phyloP scores from a whole-genome alignment of 345 rosid species.

The Syzygium jambos region DNA sequence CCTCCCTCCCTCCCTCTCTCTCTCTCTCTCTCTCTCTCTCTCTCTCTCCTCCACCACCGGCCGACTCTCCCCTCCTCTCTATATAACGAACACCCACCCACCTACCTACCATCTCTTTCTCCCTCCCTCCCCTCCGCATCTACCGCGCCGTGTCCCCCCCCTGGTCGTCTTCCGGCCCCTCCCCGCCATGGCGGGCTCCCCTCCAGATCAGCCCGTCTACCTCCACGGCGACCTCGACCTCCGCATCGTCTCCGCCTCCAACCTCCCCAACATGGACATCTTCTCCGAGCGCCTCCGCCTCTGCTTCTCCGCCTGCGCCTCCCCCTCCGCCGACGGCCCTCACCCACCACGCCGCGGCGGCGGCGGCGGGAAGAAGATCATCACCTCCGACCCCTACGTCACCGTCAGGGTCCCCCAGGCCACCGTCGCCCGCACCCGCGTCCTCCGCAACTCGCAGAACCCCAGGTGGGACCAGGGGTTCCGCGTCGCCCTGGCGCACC shows the following conservation, averaged over 20 bases:
- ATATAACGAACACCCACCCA: neutral
- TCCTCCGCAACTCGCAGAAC: conserved; percentile 49
- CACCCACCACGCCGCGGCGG: neutral
- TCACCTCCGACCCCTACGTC: conserved; percentile 86
- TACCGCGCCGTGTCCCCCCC: neutral
- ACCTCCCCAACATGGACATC: conserved; percentile 78
- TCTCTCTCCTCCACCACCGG: neutral
- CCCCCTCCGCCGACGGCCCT: neutral
- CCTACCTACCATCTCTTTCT: too few species aligned
- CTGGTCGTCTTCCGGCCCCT: neutral
- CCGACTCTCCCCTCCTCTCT: neutral
- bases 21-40: too few species aligned
- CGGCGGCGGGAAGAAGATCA: conserved; percentile 18
- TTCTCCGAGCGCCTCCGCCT: conserved; percentile 46
- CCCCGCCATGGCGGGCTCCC: neutral
- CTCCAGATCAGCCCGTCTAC: conserved; percentile 1
- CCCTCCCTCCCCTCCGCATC: too few species aligned
- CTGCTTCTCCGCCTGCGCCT: conserved; percentile 32
- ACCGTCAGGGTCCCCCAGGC: conserved; percentile 85
- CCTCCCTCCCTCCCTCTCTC: neutral
- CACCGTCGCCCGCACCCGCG: conserved; percentile 77
- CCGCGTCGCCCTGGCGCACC: conserved; percentile 65
- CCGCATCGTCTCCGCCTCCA: conserved; percentile 45
- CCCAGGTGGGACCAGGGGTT: conserved; percentile 84
- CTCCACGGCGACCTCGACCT: conserved; percentile 84